phyloP scores from a whole-genome alignment of 306 rosid species.

The Medicago ruthenica region DNA sequence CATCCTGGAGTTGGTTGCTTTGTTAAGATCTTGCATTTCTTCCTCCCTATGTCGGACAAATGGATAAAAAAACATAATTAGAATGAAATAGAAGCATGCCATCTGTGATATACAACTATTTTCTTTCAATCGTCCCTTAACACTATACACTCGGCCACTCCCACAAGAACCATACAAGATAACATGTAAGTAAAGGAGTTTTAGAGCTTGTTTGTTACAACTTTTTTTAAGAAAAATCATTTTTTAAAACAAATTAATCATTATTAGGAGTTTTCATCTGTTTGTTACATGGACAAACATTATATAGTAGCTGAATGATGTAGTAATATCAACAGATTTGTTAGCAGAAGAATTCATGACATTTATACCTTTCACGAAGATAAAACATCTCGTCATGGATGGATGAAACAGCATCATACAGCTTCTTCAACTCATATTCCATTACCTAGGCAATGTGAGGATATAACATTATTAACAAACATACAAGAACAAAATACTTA shows the following conservation, averaged over 20 bases:
- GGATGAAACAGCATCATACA: constrained; percentile 68
- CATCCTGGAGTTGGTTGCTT: constrained; percentile 76
- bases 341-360: constrained; percentile 8
- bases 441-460: constrained; percentile 59
- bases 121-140: background rate
- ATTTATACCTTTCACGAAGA: constrained; percentile 87
- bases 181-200: too few relatives aligned
- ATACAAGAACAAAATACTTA: constrained; percentile 12
- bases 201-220: too few relatives aligned
- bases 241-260: too few relatives aligned
- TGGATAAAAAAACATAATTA: constrained; percentile 20
- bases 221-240: too few relatives aligned
- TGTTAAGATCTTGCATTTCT: constrained; percentile 86
- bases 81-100: constrained; percentile 20
- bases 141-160: background rate
- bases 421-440: constrained; percentile 85
- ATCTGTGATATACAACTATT: background rate
- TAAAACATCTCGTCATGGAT: constrained; percentile 96
- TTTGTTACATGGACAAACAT: background rate
- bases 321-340: background rate
- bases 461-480: constrained; percentile 29
- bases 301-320: constrained; percentile 27
- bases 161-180: too few relatives aligned
- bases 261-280: too few relatives aligned
- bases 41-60: constrained; percentile 69